These are phyloP conservation scores for Ophiostoma populinum DNA, from an alignment of 2,329 filamentous ascomycete species.

Conservation along the genomic window DNA sequence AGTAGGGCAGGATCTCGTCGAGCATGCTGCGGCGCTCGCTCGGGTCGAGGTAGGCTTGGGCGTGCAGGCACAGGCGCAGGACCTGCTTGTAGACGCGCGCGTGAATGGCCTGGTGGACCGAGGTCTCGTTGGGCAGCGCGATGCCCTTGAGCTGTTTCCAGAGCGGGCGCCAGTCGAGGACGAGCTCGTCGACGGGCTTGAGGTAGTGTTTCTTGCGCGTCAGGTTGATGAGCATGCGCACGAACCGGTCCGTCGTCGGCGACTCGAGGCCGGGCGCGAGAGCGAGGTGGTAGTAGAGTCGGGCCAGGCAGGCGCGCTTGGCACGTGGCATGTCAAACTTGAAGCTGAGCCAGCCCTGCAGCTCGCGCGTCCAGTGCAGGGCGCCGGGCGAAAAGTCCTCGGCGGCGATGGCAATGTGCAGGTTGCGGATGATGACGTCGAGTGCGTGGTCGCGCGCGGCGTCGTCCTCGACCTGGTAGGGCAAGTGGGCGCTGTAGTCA, in stretches of 20 bases:
- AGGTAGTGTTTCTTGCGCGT: slow-evolving; percentile 97
- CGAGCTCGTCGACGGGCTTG: slow-evolving; percentile 74
- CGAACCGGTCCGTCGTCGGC: slow-evolving; percentile 69
- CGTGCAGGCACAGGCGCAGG: slow-evolving; percentile 77
- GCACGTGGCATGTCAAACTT: slow-evolving; percentile 92
- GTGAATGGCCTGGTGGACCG: slow-evolving; percentile 40
- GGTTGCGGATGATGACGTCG: slow-evolving; percentile 75
- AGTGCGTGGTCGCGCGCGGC: slow-evolving; percentile 61
- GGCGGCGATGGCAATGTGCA: slow-evolving; percentile 80
- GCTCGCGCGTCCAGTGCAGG: slow-evolving; percentile 91
- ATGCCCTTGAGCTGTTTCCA: slow-evolving; percentile 87
- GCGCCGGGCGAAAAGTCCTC: slow-evolving; percentile 91
- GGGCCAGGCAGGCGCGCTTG: slow-evolving; percentile 67
- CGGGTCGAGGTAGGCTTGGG: slow-evolving; percentile 85
- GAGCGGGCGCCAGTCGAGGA: slow-evolving; percentile 80
- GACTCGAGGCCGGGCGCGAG: slow-evolving; percentile 79
- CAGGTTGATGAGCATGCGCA: slow-evolving; percentile 88
- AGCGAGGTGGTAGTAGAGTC: slow-evolving; percentile 85
- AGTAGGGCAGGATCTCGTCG: slow-evolving; percentile 67
- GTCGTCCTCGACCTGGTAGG: slow-evolving; percentile 74
- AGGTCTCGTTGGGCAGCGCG: slow-evolving; percentile 71
- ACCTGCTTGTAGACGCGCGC: slow-evolving; percentile 45
- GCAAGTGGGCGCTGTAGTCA: slow-evolving; percentile 78
- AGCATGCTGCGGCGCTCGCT: slow-evolving; percentile 67
- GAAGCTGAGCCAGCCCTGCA: slow-evolving; percentile 84